Evolutionary conservation across 257 asterid species (phyloP), one percentile per base, ranked within the genome.

Genomic region (Fraxinus cuspidata): DNA sequence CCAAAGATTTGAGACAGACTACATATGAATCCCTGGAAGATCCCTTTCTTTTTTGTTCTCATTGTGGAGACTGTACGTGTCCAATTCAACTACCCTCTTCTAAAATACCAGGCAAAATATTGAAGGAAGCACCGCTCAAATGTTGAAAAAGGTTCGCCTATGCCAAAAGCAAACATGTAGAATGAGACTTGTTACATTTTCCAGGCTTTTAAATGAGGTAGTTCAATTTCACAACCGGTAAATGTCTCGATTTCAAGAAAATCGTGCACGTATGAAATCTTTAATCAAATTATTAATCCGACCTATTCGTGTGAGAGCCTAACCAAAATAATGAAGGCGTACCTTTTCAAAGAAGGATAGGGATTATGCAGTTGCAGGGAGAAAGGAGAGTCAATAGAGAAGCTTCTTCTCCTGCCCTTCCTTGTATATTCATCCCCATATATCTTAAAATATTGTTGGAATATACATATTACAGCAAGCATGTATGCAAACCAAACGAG

Each of bases 11-110:
- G 92, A 78, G 97, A 90, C 5, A 88, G 77, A 19, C 92, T 87
- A 44, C 86, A 89, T 75, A 89, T 93, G 89, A 90, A 87, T 79
- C 97, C 98, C 81, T 90, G 90, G 84, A 78, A 92, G 77, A 90
- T 80, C 75, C 97, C 96, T 81, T 90, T 92, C 92, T 90, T 92
- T 77, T 87, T 81, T 42, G 94, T 85, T 75, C 89, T 91, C 94
- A 87, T 89, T 35, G 15, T 25, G 21, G 64, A 72, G 70, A 63
- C 12, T 34, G 74, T 70, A 74, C 23, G 78, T 76, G 71, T 66
- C 73, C 47, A 77, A 83, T 75, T 40, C 72, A 82, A 68, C 56
- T 49, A 74, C 63, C 72, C 76, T 77, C 64, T 80, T 81, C 78
- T 73, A 32, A 73, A 82, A 71, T 66, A 49, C 76, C 80, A 81